Evolutionary conservation across 2,329 filamentous ascomycete genomes (phyloP), one percentile per base, ranked within the genome.

Genomic region (Boeremia lycopersici): DNA sequence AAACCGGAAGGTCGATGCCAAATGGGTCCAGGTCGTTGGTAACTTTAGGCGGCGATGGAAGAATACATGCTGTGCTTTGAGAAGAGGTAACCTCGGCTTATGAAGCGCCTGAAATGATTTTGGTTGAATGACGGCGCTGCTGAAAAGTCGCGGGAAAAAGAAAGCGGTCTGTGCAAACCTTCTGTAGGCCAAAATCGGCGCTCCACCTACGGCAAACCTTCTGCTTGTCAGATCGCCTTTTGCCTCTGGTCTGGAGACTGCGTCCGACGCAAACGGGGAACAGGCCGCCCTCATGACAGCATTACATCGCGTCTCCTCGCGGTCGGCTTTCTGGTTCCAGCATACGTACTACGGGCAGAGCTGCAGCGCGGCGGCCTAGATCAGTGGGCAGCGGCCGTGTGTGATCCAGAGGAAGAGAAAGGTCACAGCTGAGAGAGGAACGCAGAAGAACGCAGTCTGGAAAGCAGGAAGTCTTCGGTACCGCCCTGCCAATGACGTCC

Each of bases 91-190:
- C 52, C 46, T 55, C 47, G 47, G 46, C 47, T 55, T 55, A 50
- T 50, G 52, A 55, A 47, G 46, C 38, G 29, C 23, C 15, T 13
- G 25, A 17, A 29, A 39, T 15, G 13, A 29, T 36, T 50, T 42
- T 47, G 52, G 52, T 46, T 50, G 52, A 42, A 46, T 50, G 52
- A 55, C 52, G 52, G 36, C 31, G 46, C 42, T 45, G 36, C 41
- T 42, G 23, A 48, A 45, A 44, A 49, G 46, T 34, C 17, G 36
- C 46, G 52, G 41, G 40, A 23, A 28, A 19, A 39, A 28, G 35
- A 50, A 34, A 45, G 23, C 52, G 41, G 47, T 42, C 46, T 47
- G 46, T 49, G 35, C 46, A 31, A 55, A 47, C 31, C 34, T 47
- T 46, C 35, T 13, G 30, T 33, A 34, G 52, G 52, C 41, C 13